Evolutionary conservation across 768 basidiomycete species (phyloP).

Genomic region (Suillus brevipes): DNA sequence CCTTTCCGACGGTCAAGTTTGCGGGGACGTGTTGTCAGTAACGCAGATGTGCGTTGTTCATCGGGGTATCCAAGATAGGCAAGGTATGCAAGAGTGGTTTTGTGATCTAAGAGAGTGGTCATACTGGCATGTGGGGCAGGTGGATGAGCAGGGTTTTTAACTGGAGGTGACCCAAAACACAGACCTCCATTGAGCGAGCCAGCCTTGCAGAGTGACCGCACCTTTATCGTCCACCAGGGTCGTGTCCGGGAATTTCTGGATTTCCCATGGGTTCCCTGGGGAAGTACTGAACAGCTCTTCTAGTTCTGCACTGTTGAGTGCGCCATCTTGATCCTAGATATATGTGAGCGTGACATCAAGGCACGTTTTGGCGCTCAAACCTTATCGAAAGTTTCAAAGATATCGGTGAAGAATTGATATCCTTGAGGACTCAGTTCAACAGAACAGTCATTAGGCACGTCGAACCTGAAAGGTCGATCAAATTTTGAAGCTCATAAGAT

Average conservation of each 20-base stretch:
- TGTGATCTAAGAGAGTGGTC: constrained; percentile 95
- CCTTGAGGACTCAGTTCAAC: constrained; percentile 94
- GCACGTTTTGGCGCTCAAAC: constrained; percentile 34
- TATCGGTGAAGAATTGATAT: constrained; percentile 95
- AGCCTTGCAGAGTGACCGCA: constrained; percentile 93
- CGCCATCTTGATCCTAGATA: constrained; percentile 89
- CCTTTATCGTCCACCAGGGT: constrained; percentile 86
- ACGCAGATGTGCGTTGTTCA: constrained; percentile 76
- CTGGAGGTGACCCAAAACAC: constrained; percentile 17
- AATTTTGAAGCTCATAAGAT: constrained; percentile 6
- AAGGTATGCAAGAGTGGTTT: constrained; percentile 88
- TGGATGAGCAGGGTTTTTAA: neutral
- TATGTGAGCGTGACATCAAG: constrained; percentile 6
- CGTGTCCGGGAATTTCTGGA: constrained; percentile 88
- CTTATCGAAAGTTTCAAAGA: constrained; percentile 95
- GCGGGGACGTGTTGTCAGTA: constrained; percentile 82
- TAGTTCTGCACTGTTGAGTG: constrained; percentile 79
- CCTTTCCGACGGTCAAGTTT: constrained; percentile 85
- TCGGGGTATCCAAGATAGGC: constrained; percentile 92
- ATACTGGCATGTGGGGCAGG: constrained; percentile 54
- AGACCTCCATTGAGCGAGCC: constrained; percentile 98
- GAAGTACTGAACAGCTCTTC: constrained; percentile 91
- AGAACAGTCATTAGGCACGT: constrained; percentile 90
- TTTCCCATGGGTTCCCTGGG: constrained; percentile 95
- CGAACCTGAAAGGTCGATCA: constrained; percentile 59